Percentiles rank a stretch among this genome's conserved stretches.
Evolutionary conservation across 2,329 filamentous ascomycete genomes (phyloP).

Genomic region (Teratosphaeria destructans): DNA sequence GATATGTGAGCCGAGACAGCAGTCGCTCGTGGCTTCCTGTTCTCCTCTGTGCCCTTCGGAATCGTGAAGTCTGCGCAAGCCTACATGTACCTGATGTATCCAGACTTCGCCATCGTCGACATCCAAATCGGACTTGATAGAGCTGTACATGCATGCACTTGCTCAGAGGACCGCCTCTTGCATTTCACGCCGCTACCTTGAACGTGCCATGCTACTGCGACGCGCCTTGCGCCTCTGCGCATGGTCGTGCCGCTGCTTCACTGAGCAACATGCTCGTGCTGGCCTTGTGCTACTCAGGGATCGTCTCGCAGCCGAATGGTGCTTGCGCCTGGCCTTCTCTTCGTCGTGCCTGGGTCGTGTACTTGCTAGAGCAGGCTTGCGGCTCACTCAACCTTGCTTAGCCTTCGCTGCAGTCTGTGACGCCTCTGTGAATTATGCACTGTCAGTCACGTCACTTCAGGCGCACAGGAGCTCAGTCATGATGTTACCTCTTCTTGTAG

Average conservation of each 20-base stretch:
- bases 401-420: conserved; percentile 22
- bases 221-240: not conserved
- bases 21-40: not conserved
- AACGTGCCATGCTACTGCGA: not conserved
- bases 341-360: not conserved
- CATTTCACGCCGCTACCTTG: not conserved
- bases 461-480: not conserved
- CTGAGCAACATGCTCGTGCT: not conserved
- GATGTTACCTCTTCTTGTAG: conserved; percentile 66
- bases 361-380: not conserved
- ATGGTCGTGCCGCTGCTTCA: not conserved
- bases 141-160: not conserved
- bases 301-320: not conserved
- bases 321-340: not conserved
- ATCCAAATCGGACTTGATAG: not conserved
- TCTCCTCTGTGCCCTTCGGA: not conserved
- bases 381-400: conserved; percentile 16
- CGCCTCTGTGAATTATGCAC: conserved; percentile 1
- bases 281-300: not conserved
- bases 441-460: not conserved
- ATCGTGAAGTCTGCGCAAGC: not conserved
- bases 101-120: not conserved
- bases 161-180: not conserved
- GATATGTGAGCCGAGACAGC: not conserved
- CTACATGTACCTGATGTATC: not conserved